Evolutionary conservation across 2,329 filamentous ascomycete genomes (phyloP).

Genomic region (Xylariaceae sp.): DNA sequence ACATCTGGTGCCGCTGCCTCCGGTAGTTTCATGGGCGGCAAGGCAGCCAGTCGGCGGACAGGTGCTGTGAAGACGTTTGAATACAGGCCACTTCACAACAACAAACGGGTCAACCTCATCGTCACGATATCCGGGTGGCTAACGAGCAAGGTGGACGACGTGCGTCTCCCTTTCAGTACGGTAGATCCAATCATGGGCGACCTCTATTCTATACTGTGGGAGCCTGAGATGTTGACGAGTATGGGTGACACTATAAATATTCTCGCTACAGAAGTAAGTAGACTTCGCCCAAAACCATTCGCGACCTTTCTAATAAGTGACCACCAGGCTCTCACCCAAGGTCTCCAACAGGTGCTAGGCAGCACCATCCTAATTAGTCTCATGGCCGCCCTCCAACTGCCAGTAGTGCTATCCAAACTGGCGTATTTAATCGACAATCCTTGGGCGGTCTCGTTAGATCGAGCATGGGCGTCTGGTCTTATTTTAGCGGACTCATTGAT

Average conservation of each 20-base stretch:
- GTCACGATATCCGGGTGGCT: constrained; percentile 97
- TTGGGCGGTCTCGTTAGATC: constrained; percentile 92
- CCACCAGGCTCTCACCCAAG: constrained; percentile 83
- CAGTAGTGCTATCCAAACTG: constrained; percentile 86
- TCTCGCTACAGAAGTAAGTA: constrained; percentile 86
- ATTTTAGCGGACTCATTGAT: constrained; percentile 93
- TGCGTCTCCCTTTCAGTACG: constrained; percentile 91
- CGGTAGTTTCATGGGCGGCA: constrained; percentile 79
- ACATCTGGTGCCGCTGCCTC: constrained; percentile 84
- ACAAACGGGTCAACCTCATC: constrained; percentile 93
- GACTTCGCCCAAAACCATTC: constrained; percentile 10
- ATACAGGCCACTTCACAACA: constrained; percentile 94
- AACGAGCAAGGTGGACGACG: constrained; percentile 95
- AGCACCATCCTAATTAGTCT: constrained; percentile 83
- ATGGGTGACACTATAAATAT: constrained; percentile 99
- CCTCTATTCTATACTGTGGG: constrained; percentile 94
- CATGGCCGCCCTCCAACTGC: constrained; percentile 91
- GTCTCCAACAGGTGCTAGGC: constrained; percentile 89
- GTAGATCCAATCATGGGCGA: constrained; percentile 98
- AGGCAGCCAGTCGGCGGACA: constrained; percentile 80
- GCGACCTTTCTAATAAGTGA: constrained; percentile 23
- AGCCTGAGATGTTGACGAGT: constrained; percentile 94
- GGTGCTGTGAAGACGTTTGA: constrained; percentile 95
- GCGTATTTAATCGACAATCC: constrained; percentile 97
- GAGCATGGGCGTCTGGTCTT: constrained; percentile 81